Base-by-base conservation (phyloP, 2,329 filamentous ascomycete genomes). In the Fusarium continuum region DNA sequence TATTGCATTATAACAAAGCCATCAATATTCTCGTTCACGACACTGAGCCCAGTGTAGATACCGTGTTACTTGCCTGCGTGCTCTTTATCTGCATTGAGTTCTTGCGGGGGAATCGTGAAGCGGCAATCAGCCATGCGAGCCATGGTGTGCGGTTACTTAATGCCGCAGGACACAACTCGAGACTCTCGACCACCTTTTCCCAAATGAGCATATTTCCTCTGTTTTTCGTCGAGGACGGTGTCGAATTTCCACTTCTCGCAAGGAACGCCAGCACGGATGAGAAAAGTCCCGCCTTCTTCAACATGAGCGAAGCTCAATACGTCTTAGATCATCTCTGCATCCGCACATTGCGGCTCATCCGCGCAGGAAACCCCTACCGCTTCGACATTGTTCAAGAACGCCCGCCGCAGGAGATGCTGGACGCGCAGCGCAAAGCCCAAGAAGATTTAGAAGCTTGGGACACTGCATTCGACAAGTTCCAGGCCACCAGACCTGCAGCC, bases 81-180 rank as follows among this genome's bases (percentile, higher is more conserved):
- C 65, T 81, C 14, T 81, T 82, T 53, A 72, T 78, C 29, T 81
- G 78, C 57, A 76, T 81, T 48, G 79, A 81, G 58, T 75, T 79
- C 51, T 66, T 81, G 2, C 74, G 75, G 1, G 77, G 74, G 8
- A 73, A 80, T 63, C 67, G 65, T 16, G 61, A 71, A 6, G 69
- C 72, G 4, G 79, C 77, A 1, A 70, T 75, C 5, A 68, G 69
- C 8, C 79, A 81, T 50, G 74, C 73, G 5, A 70, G 70, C 1
- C 78, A 80, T 49, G 79, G 79, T 9, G 70, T 78, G 14, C 60
- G 61, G 14, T 72, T 81, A 2, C 69, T 79, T 7, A 74, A 75
- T 45, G 64, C 61, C 0, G 45, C 35, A 4, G 48, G 53, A 9
- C 59, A 65, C 2, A 70, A 57, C 16, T 68, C 74, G 4, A 65